phyloP scores from a whole-genome alignment of 495 filamentous ascomycete species.

The Thermochaetoides thermophila region DNA sequence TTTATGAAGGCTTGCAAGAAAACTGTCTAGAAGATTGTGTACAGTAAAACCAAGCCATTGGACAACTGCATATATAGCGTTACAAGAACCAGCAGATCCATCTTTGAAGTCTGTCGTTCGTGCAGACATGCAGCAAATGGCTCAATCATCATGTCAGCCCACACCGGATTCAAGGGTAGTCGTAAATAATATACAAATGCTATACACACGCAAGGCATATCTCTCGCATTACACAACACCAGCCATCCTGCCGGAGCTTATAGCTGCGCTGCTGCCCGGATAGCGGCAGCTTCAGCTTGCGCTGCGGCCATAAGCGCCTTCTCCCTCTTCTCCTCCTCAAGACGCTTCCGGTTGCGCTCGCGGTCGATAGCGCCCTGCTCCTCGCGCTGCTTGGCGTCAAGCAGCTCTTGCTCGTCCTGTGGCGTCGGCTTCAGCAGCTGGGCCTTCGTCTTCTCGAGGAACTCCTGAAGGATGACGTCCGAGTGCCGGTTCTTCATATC shows the following conservation, averaged over 20 bases:
- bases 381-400: constrained; percentile 42
- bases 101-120: too few relatives aligned
- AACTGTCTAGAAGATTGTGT: too few relatives aligned
- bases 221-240: too few relatives aligned
- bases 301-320: constrained; percentile 27
- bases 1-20: too few relatives aligned
- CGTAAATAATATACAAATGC: constrained; percentile 15
- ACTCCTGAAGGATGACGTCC: constrained; percentile 48
- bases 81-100: too few relatives aligned
- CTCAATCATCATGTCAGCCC: too few relatives aligned
- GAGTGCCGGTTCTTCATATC: constrained; percentile 48
- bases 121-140: too few relatives aligned
- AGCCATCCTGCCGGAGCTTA: too few relatives aligned
- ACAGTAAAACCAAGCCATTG: too few relatives aligned
- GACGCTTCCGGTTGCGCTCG: constrained; percentile 42
- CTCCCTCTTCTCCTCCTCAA: constrained; percentile 49
- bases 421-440: constrained; percentile 40
- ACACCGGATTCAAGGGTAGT: background rate
- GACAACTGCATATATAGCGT: too few relatives aligned
- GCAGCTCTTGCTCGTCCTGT: constrained; percentile 44
- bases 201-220: constrained; percentile 7
- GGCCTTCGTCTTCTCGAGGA: constrained; percentile 57
- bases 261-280: constrained; percentile 14
- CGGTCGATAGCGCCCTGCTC: constrained; percentile 38
- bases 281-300: constrained; percentile 17